Base-by-base conservation (phyloP, 768 basidiomycete genomes). In the Lenzites betulinus region DNA sequence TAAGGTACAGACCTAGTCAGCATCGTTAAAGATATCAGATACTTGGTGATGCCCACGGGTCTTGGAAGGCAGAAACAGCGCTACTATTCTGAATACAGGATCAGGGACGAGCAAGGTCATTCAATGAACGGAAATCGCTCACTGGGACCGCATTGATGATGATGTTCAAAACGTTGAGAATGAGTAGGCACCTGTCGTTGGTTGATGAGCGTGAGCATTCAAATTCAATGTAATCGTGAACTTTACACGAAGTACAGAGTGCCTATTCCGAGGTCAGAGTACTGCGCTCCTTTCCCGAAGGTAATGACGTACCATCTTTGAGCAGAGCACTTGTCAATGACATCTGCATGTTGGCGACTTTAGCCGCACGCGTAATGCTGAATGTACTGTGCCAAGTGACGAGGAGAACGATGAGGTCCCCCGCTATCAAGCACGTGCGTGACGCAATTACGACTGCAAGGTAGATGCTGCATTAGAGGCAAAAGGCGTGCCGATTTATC, bases 21-120 rank as follows among this genome's bases (percentile, higher is more conserved):
- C 22, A 8, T 26, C 15, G 44, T 3, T 1, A 25, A 43, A 13
- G 12, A 26, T 22, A 38, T 20, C 8, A 38, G 50, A n/a, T 11
- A 16, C 18, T 13, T 5, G 4, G 49, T 18, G 20, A 35, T 15
- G 39, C 59, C 30, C 15, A 60, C 59, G 59, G 51, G 35, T 60
- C 51, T 25, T 60, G 59, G 46, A 60, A 60, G 18, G 59, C 59
- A 8, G 59, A 53, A 3, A 60, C 52, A 18, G 59, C 52, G 36
- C 51, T 54, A 12, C 16, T 35, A 15, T 54, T 48, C 59, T 60
- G 38, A 7, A 12, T 1, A 2, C 15, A 20, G 8, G n/a, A 3
- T 7, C 1, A 4, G 7, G 6, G 16, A 36, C 33, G 7, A 33
- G 3, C 36, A 30, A 2, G 20, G 7, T 5, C 3, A 26, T 18